Evolutionary conservation across 768 basidiomycete genomes (phyloP).

Genomic region (Clitopilus passeckerianus): DNA sequence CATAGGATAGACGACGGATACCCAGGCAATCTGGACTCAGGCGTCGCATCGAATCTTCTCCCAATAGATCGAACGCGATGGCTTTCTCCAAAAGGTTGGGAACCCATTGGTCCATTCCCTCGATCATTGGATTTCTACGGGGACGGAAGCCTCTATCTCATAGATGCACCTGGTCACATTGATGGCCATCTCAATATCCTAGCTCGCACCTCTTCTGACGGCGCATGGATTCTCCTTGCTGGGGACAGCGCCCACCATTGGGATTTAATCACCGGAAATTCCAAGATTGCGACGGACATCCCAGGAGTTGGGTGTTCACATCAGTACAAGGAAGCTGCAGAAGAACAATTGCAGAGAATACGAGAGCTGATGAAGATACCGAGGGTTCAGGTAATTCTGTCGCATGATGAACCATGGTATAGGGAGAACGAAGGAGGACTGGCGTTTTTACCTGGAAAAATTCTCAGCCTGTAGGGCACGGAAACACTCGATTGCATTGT

Average conservation of each 20-base stretch:
- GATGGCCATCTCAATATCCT: conserved; percentile 51
- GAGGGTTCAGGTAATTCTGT: conserved; percentile 40
- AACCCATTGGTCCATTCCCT: conserved; percentile 21
- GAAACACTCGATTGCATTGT: too few relatives aligned
- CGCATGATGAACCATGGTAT: conserved; percentile 51
- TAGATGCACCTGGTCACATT: conserved; percentile 55
- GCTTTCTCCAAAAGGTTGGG: conserved; percentile 10
- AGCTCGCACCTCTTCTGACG: conserved; percentile 46
- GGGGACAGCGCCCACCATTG: conserved; percentile 56
- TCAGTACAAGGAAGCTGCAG: conserved; percentile 33
- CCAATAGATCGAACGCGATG: conserved; percentile 10
- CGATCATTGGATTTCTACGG: conserved; percentile 47
- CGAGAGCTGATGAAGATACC: conserved; percentile 28
- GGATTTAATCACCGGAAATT: conserved; percentile 42
- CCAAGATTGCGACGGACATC: conserved; percentile 27
- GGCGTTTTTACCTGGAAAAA: conserved; percentile 35
- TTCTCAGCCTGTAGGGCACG: conserved; percentile 13
- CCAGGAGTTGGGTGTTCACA: conserved; percentile 35
- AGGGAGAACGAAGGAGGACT: conserved; percentile 33
- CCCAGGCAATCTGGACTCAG: conserved; percentile 3
- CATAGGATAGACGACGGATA: conserved; percentile 19
- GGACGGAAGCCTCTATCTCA: conserved; percentile 54
- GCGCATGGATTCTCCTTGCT: conserved; percentile 51
- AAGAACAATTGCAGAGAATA: conserved; percentile 29
- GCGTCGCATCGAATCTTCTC: conserved; percentile 7